Evolutionary conservation across 1,139 yeast species (phyloP), one percentile per base, ranked within the genome.

Genomic region (Yamadazyma aaseri): DNA sequence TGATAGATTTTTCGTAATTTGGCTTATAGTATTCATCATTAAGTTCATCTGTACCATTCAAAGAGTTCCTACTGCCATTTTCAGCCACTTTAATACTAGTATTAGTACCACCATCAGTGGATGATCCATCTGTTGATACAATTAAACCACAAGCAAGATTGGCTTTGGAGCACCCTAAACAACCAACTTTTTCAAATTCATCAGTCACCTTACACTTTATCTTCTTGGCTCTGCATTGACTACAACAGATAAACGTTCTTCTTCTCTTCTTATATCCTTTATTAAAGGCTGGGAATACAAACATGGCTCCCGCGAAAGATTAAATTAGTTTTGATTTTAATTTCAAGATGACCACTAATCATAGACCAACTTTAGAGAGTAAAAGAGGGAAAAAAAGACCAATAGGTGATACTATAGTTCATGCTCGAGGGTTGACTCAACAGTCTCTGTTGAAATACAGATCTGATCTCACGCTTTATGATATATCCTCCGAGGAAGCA

Each of bases 351-450:
- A 84, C 95, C 1, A 82, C 95, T 2, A 92, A 94, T 31, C 96
- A 86, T 53, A 73, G 95, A 55, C 96, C 97, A 0, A 86, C 95
- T 6, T 71, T 86, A 42, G 96, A 89, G 51, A 86, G 92, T 40
- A 89, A 95, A 38, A 73, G 79, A 48, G 97, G 96, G 4, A 76
- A 75, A 46, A 65, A 63, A 20, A 59, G 71, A 33, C 49, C 50
- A 2, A 66, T 70, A 17, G 41, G 46, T 11, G 65, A 65, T 34
- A 55, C 74, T 27, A 85, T 81, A 9, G 57, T 67, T 10, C 96
- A 87, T 55, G 72, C 87, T 2, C 64, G 95, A 32, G 65, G 76
- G 10, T 63, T 84, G 12, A 84, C 92, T 0, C 87, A 84, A 9
- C 95, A 89, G 45, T 73, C 74, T 7, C 67, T 65, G 49, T 60